Evolutionary conservation across 768 basidiomycete genomes (phyloP), one percentile per base, ranked within the genome.

Genomic region (Brasilioporus rufonigricans): DNA sequence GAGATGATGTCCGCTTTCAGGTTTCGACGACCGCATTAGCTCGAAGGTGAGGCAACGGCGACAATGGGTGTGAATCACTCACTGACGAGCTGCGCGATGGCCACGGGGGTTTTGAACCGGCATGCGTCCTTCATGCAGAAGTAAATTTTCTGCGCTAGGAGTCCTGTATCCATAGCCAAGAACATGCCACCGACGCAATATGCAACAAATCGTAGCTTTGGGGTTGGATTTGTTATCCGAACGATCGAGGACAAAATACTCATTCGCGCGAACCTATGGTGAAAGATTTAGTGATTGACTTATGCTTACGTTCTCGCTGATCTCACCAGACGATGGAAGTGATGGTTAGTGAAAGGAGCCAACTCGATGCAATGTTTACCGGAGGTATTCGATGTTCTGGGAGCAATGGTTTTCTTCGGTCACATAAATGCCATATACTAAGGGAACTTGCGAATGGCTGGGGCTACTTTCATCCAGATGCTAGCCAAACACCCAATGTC

Each of bases 171-270:
- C 57, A 61, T 64, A 1, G 19, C 41, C n/a, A 59, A 12, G 36
- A 68, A 68, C 27, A 58, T 18, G 19, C 13, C 44, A 18, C 63
- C 61, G 21, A 57, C 58, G 44, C 58, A 39, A 36, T 64, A 61
- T 16, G 60, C 56, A 18, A 56, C 32, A 19, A 59, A 29, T 48
- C 59, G 57, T 24, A 53, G 23, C 27, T 43, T 55, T 40, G 26
- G 38, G 1, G 44, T 26, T 0, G 66, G 67, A 27, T 50, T 57
- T 33, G 53, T 46, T 51, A 68, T 55, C 44, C 66, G 64, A 32
- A 60, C 29, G 16, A 70, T 38, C 4, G 67, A 70, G 35, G 48
- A 68, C 6, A 68, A 38, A 14, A 68, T 68, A 33, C 69, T 70
- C 50, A 68, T 64, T 5, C 67, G 54, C 14, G 66, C 48, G 14